Evolutionary conservation across 371 early-diverging fungal genomes (phyloP).

Genomic region (Batrachochytrium dendrobatidis): DNA sequence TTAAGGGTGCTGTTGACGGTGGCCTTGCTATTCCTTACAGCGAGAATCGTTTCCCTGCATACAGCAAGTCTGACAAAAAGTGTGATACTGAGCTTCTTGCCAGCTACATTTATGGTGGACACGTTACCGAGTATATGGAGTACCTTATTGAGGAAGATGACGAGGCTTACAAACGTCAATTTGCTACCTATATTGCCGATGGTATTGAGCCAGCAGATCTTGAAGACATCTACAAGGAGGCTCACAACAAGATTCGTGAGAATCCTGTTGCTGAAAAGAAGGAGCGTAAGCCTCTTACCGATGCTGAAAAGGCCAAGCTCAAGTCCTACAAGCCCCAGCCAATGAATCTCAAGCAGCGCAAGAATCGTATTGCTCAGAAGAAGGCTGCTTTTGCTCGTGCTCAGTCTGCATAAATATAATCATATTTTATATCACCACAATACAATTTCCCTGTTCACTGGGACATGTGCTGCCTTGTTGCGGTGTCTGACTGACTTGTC

Average conservation of each 20-base stretch:
- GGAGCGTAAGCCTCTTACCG: conserved; percentile 63
- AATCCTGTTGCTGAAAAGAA: conserved; percentile 69
- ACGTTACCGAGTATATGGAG: conserved; percentile 98
- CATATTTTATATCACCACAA: background rate
- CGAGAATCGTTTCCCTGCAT: conserved; percentile 98
- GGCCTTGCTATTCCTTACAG: conserved; percentile 96
- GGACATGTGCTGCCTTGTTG: background rate
- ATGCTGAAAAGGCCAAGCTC: conserved; percentile 46
- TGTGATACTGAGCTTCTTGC: conserved; percentile 94
- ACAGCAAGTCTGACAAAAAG: conserved; percentile 80
- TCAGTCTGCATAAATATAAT: conserved; percentile 10
- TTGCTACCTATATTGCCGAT: conserved; percentile 89
- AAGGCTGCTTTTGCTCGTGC: conserved; percentile 62
- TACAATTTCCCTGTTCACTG: background rate
- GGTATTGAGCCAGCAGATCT: conserved; percentile 89
- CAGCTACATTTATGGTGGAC: conserved; percentile 98
- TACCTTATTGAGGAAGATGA: conserved; percentile 97
- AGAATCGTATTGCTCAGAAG: conserved; percentile 84
- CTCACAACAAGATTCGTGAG: conserved; percentile 92
- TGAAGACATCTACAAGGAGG: conserved; percentile 92
- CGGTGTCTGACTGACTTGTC: background rate
- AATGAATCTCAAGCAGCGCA: conserved; percentile 85
- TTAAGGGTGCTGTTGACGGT: conserved; percentile 99
- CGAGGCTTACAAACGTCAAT: conserved; percentile 96
- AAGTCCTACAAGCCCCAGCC: conserved; percentile 55